A percentile compares a stretch with the other conserved stretches of the same genome.
Conservation (phyloP, 2,329 filamentous ascomycete genomes). For the Calonectria pseudoturangicola region DNA sequence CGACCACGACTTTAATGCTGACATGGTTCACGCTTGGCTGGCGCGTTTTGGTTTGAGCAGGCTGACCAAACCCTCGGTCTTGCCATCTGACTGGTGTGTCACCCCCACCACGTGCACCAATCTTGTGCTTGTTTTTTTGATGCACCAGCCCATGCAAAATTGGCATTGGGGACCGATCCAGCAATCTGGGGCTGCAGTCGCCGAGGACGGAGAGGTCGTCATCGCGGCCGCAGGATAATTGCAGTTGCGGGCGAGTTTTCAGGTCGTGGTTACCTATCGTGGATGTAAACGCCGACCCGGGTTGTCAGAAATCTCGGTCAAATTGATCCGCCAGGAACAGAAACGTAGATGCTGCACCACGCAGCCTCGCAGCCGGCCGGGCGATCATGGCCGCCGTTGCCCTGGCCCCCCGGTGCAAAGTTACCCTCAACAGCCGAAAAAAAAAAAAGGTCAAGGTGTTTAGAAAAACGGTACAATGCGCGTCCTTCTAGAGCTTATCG, state of each 20-base stretch:
- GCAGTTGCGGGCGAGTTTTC: constrained; percentile 27
- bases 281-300: constrained; percentile 15
- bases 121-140: constrained; percentile 20
- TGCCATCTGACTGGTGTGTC: background rate
- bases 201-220: constrained; percentile 26
- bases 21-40: constrained; percentile 10
- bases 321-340: constrained; percentile 24
- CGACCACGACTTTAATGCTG: constrained; percentile 15
- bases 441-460: constrained; percentile 19
- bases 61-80: constrained; percentile 27
- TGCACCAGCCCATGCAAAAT: background rate
- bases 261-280: constrained; percentile 18
- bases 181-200: constrained; percentile 23
- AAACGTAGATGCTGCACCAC: constrained; percentile 33
- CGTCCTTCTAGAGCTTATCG: constrained; percentile 32
- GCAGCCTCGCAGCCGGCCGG: constrained; percentile 28
- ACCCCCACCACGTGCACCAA: constrained; percentile 27
- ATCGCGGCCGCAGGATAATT: constrained; percentile 35
- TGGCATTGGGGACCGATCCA: constrained; percentile 10
- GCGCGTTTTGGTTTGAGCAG: constrained; percentile 6
- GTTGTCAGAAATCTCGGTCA: constrained; percentile 1
- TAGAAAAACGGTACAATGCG: constrained; percentile 18
- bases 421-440: background rate
- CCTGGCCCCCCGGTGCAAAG: constrained; percentile 15
- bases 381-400: constrained; percentile 14